Conservation (phyloP, 225 moss, liverwort and hornwort species). For the Polytrichum formosum region DNA sequence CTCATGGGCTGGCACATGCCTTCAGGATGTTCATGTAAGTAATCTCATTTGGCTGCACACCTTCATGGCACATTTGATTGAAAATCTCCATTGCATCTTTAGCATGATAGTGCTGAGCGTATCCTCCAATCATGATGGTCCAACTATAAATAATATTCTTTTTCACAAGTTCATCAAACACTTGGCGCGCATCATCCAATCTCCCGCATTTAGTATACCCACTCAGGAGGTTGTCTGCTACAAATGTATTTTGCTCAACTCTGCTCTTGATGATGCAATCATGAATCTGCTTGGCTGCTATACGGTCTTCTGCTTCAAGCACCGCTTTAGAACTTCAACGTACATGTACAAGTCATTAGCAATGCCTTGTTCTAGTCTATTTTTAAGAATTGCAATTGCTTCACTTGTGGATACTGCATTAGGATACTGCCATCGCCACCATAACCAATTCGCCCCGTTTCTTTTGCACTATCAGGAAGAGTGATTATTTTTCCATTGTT, state of each 20-base stretch:
- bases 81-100: conserved; percentile 6
- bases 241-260: conserved; percentile 9
- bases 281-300: conserved; percentile 15
- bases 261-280: conserved; percentile 16
- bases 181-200: conserved; percentile 17
- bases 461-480: conserved; percentile 10
- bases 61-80: conserved; percentile 4
- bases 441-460: background rate
- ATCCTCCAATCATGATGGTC: conserved; percentile 2
- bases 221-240: conserved; percentile 12
- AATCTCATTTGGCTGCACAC: conserved; percentile 1
- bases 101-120: background rate
- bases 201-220: conserved; percentile 15
- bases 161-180: background rate
- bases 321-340: conserved; percentile 1
- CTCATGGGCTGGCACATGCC: conserved; percentile 8
- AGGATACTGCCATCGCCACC: background rate
- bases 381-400: conserved; percentile 16
- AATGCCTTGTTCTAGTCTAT: conserved; percentile 5
- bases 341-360: conserved; percentile 3
- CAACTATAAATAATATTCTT: conserved; percentile 2
- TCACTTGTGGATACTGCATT: conserved; percentile 12
- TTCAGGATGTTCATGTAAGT: conserved; percentile 11
- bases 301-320: conserved; percentile 14
- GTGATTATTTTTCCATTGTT: conserved; percentile 1